Evolutionary conservation across 139 green algal genomes (phyloP), one percentile per base, ranked within the genome.

Genomic region (Coelastrella sp.): DNA sequence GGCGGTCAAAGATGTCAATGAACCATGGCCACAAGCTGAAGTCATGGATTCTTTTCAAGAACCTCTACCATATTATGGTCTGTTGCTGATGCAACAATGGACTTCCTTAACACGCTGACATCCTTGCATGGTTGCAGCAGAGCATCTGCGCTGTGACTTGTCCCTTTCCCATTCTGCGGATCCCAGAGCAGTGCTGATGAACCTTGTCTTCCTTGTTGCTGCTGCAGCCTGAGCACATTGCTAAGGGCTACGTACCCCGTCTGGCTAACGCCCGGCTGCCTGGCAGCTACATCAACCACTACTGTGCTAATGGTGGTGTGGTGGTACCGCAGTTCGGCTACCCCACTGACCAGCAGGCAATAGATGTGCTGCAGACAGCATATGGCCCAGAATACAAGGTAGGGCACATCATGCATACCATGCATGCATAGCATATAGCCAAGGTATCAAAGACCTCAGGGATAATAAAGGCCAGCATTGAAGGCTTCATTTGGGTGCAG

Each of bases 281-380:
- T 22, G 94, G 91, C 86, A 94, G 92, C n/a, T 97, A 97, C 94
- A 95, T 97, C 92, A 97, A 97, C 93, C 96, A 98, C 91, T 97
- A 97, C 91, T 89, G 94, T 57, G 94, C 94, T 49, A 97, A 97
- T 58, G 95, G 94, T 35, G 94, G 93, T 72, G 93, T 93, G 8
- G 92, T 97, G 7, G 82, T 95, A 22, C 94, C 94, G 0, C 91
- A 92, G 63, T 97, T 97, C 83, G 89, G 94, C 27, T 80, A 91
- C 86, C 63, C 85, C 24, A 88, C 88, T 7, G 95, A 97, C 90
- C 74, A 92, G 88, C 73, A 88, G 25, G 95, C 95, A 4, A 85
- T 95, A 14, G 89, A 95, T 66, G 89, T 91, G 4, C 90, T 96
- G 83, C 91, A 92, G 70, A 74, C 92, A 49, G 94, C 93, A 3